A percentile compares a stretch with the other conserved stretches of the same genome.
Evolutionary conservation across 768 basidiomycete genomes (phyloP).

Genomic region (Favolaschia claudopus): DNA sequence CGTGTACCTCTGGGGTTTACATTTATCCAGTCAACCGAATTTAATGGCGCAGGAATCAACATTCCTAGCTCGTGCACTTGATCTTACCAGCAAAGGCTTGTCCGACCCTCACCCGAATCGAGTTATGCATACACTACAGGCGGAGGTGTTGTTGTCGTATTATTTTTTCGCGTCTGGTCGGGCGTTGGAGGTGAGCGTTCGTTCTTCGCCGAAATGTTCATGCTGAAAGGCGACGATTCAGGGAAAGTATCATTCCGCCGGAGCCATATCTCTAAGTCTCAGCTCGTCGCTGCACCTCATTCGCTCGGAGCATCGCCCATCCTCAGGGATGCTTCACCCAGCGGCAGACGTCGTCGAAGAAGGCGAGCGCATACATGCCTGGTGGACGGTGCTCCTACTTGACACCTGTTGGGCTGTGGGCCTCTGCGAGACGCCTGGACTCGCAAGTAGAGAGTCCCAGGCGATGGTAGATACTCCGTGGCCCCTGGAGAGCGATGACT

Average conservation of each 20-base stretch:
- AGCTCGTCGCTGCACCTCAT: constrained; percentile 49
- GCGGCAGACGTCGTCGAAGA: constrained; percentile 41
- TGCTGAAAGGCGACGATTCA: no score
- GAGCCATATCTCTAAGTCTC: constrained; percentile 43
- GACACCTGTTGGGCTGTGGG: constrained; percentile 53
- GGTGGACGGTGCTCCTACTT: constrained; percentile 44
- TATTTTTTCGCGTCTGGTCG: constrained; percentile 63
- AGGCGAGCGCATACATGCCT: constrained; percentile 45
- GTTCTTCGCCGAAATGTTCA: no score
- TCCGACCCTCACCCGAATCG: constrained; percentile 47
- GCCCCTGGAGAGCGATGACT: constrained; percentile 46
- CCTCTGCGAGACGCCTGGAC: constrained; percentile 39
- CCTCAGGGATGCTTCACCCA: constrained; percentile 37
- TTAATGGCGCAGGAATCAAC: constrained; percentile 38
- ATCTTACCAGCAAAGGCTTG: constrained; percentile 45
- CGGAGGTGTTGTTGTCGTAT: constrained; percentile 61
- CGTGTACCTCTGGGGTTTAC: constrained; percentile 48
- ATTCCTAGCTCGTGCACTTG: constrained; percentile 52
- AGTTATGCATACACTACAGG: constrained; percentile 59
- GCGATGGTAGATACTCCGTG: constrained; percentile 44
- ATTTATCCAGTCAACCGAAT: constrained; percentile 38
- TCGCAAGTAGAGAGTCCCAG: constrained; percentile 27
- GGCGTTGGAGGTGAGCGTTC: constrained; percentile 55
- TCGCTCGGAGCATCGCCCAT: constrained; percentile 39
- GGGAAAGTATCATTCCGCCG: constrained; percentile 49